phyloP scores from a whole-genome alignment of 345 rosid species.

The Psidium guajava region DNA sequence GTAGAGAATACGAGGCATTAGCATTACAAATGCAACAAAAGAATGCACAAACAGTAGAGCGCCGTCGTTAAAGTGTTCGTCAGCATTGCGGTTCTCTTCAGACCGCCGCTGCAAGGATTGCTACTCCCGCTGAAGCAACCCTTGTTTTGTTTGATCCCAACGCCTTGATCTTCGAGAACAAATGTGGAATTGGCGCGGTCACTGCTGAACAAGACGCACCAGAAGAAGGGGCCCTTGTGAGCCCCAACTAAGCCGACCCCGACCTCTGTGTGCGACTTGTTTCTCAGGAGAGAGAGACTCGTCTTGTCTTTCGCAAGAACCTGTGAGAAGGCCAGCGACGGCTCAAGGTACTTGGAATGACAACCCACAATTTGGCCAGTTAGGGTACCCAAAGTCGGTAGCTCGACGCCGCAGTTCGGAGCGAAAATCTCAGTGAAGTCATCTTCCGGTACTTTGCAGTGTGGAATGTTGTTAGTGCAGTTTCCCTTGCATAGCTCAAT shows the following conservation, averaged over 20 bases:
- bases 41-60: neutral
- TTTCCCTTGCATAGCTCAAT: constrained; percentile 56
- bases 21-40: neutral
- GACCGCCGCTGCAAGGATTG: constrained; percentile 50
- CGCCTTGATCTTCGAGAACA: constrained; percentile 66
- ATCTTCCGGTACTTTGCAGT: constrained; percentile 55
- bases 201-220: constrained; percentile 61
- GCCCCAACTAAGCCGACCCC: constrained; percentile 60
- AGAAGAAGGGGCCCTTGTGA: constrained; percentile 56
- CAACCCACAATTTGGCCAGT: constrained; percentile 76
- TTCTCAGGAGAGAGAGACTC: constrained; percentile 36
- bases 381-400: constrained; percentile 58
- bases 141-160: constrained; percentile 66
- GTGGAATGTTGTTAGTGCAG: constrained; percentile 44
- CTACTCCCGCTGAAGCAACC: constrained; percentile 77
- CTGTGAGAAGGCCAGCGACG: constrained; percentile 46
- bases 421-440: constrained; percentile 76
- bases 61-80: neutral
- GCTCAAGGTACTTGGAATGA: constrained; percentile 44
- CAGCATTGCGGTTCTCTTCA: constrained; percentile 1
- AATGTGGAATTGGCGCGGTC: constrained; percentile 53
- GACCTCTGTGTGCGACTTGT: constrained; percentile 52
- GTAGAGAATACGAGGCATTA: neutral
- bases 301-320: constrained; percentile 48
- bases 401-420: constrained; percentile 78